These are phyloP conservation scores for Picea engelmannii DNA, from an alignment of 83 land plant species.

Conservation along the genomic window DNA sequence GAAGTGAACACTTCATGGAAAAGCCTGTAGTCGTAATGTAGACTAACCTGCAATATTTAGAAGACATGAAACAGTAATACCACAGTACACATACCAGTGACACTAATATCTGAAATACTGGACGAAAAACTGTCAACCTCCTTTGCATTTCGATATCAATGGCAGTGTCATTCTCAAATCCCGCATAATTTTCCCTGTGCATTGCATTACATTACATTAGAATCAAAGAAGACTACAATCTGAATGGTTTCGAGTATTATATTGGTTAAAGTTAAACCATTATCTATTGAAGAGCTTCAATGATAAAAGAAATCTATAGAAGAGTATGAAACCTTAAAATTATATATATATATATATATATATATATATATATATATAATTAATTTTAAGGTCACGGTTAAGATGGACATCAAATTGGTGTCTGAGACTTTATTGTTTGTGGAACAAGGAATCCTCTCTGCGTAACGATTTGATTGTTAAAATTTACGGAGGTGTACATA, in stretches of 20 bases:
- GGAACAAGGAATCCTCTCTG: no score
- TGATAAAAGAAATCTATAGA: neutral
- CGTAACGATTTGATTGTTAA: no score
- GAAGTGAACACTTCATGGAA: neutral
- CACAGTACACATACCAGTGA: constrained; percentile 66
- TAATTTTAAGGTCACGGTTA: no score
- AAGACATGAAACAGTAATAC: neutral
- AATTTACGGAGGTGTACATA: no score
- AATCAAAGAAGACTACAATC: constrained; percentile 12
- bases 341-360: no score
- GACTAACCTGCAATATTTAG: neutral
- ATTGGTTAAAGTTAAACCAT: neutral
- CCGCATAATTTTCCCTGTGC: constrained; percentile 56
- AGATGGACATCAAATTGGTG: no score
- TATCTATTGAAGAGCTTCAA: neutral
- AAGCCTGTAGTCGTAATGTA: neutral
- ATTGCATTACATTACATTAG: neutral
- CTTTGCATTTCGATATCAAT: constrained; percentile 72
- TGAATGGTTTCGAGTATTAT: neutral
- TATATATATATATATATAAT: no score
- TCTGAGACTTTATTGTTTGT: no score
- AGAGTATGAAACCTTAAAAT: neutral
- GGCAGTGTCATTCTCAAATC: constrained; percentile 61
- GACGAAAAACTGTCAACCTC: constrained; percentile 59
- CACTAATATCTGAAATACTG: constrained; percentile 78